phyloP scores from a whole-genome alignment of 306 rosid species.

The Nissolia schottii region DNA sequence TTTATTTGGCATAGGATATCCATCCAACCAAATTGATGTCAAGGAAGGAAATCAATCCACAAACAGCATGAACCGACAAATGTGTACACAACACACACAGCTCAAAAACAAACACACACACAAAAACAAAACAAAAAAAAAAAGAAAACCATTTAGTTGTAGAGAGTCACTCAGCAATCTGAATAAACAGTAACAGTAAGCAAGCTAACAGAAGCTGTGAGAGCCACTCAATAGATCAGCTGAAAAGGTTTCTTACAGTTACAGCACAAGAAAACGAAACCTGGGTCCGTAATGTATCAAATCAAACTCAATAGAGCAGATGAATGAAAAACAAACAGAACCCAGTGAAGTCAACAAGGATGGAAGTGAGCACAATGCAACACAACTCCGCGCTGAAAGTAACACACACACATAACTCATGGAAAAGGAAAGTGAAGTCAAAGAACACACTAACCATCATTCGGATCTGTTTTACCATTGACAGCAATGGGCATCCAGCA shows the following conservation, averaged over 20 bases:
- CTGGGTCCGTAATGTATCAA: background rate
- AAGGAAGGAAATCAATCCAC: background rate
- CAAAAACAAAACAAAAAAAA: background rate
- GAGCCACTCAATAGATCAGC: conserved; percentile 28
- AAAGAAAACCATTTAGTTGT: background rate
- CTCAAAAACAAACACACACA: background rate
- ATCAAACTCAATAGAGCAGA: background rate
- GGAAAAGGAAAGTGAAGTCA: conserved; percentile 3
- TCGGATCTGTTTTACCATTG: conserved; percentile 78
- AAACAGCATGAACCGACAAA: conserved; percentile 19
- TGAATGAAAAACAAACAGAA: background rate
- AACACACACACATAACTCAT: background rate
- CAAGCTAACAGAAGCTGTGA: background rate
- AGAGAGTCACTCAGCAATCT: conserved; percentile 7
- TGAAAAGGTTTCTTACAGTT: background rate
- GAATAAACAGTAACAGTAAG: background rate
- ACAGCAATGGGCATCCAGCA: conserved; percentile 38
- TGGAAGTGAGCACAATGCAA: conserved; percentile 20
- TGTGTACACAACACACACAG: background rate
- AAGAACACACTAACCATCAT: conserved; percentile 54
- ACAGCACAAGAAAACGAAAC: background rate
- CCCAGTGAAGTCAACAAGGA: conserved; percentile 7
- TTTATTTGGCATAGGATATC: background rate
- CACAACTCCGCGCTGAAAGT: background rate
- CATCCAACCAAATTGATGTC: background rate